Base-by-base conservation (phyloP, 2,329 filamentous ascomycete genomes). In the Xylaria arbuscula region DNA sequence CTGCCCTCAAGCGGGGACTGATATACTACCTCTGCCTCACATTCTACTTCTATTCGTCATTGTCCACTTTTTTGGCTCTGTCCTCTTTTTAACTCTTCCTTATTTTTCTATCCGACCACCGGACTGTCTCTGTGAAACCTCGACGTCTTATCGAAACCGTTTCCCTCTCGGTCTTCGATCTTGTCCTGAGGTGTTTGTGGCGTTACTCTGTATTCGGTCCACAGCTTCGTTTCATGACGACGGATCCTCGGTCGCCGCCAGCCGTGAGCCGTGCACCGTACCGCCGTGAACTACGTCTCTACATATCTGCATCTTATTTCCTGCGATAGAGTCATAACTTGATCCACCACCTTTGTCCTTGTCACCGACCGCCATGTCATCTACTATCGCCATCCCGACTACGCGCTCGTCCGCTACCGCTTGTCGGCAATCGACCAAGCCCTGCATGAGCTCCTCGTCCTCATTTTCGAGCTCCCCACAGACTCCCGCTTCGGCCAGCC, bases 361-460 rank as follows among this genome's bases (percentile, higher is more conserved):
- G 24, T 36, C 47, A 53, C 24, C 67, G 74, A 71, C 80, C 72
- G 80, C 71, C 73, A 89, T 91, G 88, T 90, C 89, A 68, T 89
- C 89, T 67, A 91, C 89, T 68, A 93, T 93, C 81, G 84, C 86
- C 72, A 93, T 93, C 74, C 90, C 90, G 3, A 78, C 81, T 71
- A 81, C 85, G 70, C 78, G 76, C 71, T 73, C 73, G 74, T 78
- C 80, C 55, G 75, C 78, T 28, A 72, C 76, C 40, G 74, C 76
- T 60, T 83, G 80, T 69, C 76, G 79, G 66, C 78, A 81, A 55
- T 80, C 81, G 2, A 74, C 78, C 70, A 86, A 88, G 77, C 80
- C 83, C 71, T 79, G 80, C 55, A 78, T 77, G 72, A 85, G 83
- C 76, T 87, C 85, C 40, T 85, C 86, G 2, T 88, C 87, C 32